These are phyloP conservation scores for Pisolithus thermaeus DNA, from an alignment of 1,284 basidiomycete genomes.

Conservation along the genomic window DNA sequence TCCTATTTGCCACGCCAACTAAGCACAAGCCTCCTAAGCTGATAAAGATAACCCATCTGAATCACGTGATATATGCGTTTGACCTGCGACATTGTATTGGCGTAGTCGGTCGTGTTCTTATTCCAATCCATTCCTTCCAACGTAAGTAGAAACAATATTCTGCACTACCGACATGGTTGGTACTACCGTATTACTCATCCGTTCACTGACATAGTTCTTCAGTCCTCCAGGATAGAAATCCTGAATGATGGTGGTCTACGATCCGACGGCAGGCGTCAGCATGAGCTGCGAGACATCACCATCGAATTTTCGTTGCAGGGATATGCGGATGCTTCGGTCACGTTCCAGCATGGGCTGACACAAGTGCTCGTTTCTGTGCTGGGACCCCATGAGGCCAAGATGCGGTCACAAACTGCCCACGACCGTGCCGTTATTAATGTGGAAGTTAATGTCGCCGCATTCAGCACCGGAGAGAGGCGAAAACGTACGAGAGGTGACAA, in stretches of 20 bases:
- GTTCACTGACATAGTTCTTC: slow-evolving; percentile 1
- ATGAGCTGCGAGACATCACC: slow-evolving; percentile 80
- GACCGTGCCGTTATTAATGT: slow-evolving; percentile 84
- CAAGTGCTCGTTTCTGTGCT: slow-evolving; percentile 83
- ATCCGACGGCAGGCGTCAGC: slow-evolving; percentile 86
- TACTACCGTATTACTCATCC: background rate
- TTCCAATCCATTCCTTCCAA: no score
- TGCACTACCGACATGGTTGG: background rate
- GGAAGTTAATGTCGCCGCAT: slow-evolving; percentile 79
- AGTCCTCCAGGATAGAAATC: slow-evolving; percentile 81
- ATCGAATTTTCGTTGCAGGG: slow-evolving; percentile 78
- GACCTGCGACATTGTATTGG: no score
- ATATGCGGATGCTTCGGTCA: slow-evolving; percentile 80
- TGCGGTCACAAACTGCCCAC: slow-evolving; percentile 68
- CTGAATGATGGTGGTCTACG: slow-evolving; percentile 86
- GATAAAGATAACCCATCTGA: background rate
- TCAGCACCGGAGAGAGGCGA: slow-evolving; percentile 78
- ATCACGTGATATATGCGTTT: background rate
- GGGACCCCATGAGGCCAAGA: slow-evolving; percentile 85
- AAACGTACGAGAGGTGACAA: slow-evolving; percentile 81
- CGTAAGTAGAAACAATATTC: background rate
- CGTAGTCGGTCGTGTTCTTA: no score
- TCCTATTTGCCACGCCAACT: no score
- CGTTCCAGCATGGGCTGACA: slow-evolving; percentile 86
- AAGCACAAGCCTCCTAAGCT: no score